Percentiles rank a stretch among this genome's conserved stretches.
These are phyloP conservation scores for Xylariaceae sp. DNA, from an alignment of 2,329 filamentous ascomycete species.

Conservation along the genomic window DNA sequence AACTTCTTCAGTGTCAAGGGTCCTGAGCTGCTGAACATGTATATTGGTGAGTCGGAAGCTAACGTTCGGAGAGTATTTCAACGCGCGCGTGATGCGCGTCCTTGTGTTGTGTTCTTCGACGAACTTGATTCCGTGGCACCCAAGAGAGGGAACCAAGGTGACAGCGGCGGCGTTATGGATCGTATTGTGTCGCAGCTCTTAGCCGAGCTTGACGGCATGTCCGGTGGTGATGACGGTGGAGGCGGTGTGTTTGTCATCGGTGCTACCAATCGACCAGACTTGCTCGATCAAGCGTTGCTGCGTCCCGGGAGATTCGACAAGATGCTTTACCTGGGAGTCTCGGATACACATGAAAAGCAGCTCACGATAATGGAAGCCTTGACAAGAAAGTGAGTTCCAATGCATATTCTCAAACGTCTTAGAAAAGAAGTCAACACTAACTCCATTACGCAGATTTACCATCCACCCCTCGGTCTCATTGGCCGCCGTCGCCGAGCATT, in stretches of 20 bases:
- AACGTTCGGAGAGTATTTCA: constrained; percentile 92
- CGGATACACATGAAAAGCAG: constrained; percentile 96
- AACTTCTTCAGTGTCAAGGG: constrained; percentile 97
- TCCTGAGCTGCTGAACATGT: constrained; percentile 92
- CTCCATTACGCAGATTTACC: constrained; percentile 69
- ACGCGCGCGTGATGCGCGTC: constrained; percentile 81
- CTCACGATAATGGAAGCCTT: constrained; percentile 91
- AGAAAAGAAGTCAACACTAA: constrained; percentile 18
- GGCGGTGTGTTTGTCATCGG: constrained; percentile 96
- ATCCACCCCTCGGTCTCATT: constrained; percentile 82
- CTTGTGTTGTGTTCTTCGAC: constrained; percentile 93
- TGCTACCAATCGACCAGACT: constrained; percentile 91
- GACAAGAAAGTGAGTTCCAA: constrained; percentile 79
- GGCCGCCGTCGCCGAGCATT: constrained; percentile 70
- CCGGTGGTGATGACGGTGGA: constrained; percentile 79
- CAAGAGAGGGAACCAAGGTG: constrained; percentile 95
- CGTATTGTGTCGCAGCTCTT: constrained; percentile 94
- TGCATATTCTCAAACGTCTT: neutral
- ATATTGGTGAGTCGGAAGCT: constrained; percentile 92
- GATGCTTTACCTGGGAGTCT: constrained; percentile 96
- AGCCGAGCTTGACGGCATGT: constrained; percentile 97
- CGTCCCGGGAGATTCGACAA: constrained; percentile 95
- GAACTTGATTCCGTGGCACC: constrained; percentile 93
- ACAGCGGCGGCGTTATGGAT: constrained; percentile 98
- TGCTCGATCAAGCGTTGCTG: constrained; percentile 88